Conservation (phyloP, 2,329 filamentous ascomycete species). For the Onygenales sp. region DNA sequence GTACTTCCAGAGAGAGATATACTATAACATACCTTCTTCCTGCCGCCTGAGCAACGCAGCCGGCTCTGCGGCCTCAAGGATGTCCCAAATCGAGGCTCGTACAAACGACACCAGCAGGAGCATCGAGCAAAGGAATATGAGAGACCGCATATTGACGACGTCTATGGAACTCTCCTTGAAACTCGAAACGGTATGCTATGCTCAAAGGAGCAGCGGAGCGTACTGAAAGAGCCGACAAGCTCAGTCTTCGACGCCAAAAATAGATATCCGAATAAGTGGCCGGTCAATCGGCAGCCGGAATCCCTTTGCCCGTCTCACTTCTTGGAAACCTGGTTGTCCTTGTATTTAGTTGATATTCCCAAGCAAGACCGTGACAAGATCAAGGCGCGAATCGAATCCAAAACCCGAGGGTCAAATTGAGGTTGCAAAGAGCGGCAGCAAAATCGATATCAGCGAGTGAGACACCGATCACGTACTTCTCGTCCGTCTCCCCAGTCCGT, state of each 20-base stretch:
- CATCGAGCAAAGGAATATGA: constrained; percentile 23
- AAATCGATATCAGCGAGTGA: too few relatives aligned
- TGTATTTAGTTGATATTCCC: too few relatives aligned
- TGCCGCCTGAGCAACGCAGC: constrained; percentile 15
- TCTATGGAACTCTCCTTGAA: not conserved
- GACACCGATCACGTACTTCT: too few relatives aligned
- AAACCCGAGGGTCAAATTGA: too few relatives aligned
- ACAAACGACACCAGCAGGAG: constrained; percentile 22
- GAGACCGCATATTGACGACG: constrained; percentile 23
- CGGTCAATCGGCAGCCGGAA: not conserved
- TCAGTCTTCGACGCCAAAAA: not conserved
- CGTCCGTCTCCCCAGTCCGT: too few relatives aligned
- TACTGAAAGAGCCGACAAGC: not conserved
- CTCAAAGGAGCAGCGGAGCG: too few relatives aligned
- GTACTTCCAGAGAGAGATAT: not conserved
- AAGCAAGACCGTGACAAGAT: too few relatives aligned
- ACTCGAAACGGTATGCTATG: not conserved
- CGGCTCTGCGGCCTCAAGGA: constrained; percentile 5
- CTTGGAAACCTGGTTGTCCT: too few relatives aligned
- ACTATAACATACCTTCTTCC: constrained; percentile 17
- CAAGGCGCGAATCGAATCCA: too few relatives aligned
- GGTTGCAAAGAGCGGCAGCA: too few relatives aligned
- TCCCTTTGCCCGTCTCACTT: too few relatives aligned
- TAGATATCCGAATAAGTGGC: not conserved
- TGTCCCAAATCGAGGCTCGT: constrained; percentile 22